Conservation (phyloP, 1,284 basidiomycete genomes). For the Tylopilus sp. region DNA sequence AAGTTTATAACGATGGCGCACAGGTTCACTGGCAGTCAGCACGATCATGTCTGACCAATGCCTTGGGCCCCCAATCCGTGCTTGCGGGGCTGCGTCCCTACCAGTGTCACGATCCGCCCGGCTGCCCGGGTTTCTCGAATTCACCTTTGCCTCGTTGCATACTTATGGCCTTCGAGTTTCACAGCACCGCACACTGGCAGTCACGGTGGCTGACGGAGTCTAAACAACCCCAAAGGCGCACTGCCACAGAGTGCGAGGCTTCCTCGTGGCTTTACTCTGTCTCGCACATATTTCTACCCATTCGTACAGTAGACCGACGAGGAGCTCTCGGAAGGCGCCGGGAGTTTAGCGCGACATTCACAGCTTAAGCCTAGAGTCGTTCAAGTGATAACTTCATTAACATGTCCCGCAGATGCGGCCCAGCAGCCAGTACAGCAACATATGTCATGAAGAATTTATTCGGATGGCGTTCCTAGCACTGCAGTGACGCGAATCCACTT, state of each 20-base stretch:
- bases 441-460: slow-evolving; percentile 4
- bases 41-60: not conserved
- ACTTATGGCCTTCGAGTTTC: not conserved
- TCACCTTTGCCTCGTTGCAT: slow-evolving; percentile 19
- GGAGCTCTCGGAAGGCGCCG: no score
- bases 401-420: not conserved
- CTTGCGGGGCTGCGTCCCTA: not conserved
- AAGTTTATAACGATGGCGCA: not conserved
- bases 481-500: slow-evolving; percentile 21
- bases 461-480: slow-evolving; percentile 15
- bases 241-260: slow-evolving; percentile 24
- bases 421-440: slow-evolving; percentile 10
- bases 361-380: no score
- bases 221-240: slow-evolving; percentile 1
- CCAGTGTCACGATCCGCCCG: not conserved
- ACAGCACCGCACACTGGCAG: slow-evolving; percentile 13
- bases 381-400: slow-evolving; percentile 3
- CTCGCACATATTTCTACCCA: not conserved
- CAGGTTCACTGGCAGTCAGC: not conserved
- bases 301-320: not conserved
- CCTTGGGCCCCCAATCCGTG: not conserved
- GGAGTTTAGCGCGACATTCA: not conserved
- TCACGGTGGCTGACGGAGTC: not conserved
- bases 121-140: slow-evolving; percentile 6
- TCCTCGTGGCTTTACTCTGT: slow-evolving; percentile 26